phyloP scores from a whole-genome alignment of 202 grass and related monocot genomes.

The Carex arenaria region DNA sequence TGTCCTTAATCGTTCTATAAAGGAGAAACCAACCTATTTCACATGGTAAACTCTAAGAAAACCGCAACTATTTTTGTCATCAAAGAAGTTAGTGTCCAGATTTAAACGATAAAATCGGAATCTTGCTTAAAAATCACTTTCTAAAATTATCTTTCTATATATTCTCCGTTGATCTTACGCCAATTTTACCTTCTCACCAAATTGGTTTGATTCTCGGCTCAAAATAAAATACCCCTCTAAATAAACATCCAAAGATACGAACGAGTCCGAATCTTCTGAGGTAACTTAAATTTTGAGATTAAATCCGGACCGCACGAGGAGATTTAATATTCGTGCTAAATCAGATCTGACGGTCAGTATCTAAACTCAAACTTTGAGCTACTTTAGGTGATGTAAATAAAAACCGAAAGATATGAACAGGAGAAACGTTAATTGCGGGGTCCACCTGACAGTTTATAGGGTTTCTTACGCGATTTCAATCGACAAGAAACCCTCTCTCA shows the following conservation, averaged over 20 bases:
- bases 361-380: no score
- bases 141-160: neutral
- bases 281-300: no score
- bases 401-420: neutral
- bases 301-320: no score
- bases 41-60: neutral
- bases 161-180: slow-evolving; percentile 6
- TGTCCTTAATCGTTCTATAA: no score
- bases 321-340: no score
- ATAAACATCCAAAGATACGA: neutral
- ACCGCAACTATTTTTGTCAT: no score
- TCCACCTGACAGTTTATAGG: slow-evolving; percentile 10
- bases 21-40: no score
- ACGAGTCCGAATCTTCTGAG: neutral
- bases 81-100: neutral
- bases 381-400: neutral
- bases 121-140: neutral
- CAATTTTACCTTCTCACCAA: neutral
- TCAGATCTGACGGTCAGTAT: no score
- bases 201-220: neutral
- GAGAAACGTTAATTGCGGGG: neutral
- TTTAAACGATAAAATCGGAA: neutral
- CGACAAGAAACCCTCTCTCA: slow-evolving; percentile 25
- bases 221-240: neutral
- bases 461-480: slow-evolving; percentile 10